Evolutionary conservation across 2,329 filamentous ascomycete genomes (phyloP).

Genomic region (Hansfordia pulvinata): DNA sequence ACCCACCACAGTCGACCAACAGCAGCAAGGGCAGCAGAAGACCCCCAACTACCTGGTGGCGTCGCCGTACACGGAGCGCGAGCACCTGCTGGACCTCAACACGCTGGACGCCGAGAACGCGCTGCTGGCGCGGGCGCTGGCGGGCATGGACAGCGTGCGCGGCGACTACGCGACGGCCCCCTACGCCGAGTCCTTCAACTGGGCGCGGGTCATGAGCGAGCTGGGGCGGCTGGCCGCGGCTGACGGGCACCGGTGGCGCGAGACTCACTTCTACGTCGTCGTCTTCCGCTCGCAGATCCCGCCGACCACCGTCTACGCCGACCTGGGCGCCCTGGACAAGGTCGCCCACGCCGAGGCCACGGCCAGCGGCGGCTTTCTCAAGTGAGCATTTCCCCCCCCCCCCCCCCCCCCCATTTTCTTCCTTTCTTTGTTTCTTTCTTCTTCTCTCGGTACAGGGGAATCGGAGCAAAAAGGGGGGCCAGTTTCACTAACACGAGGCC

Average conservation of each 20-base stretch:
- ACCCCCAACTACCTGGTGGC: slow-evolving; percentile 36
- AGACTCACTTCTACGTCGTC: slow-evolving; percentile 66
- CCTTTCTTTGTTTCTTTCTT: too few relatives aligned
- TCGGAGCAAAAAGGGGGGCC: too few relatives aligned
- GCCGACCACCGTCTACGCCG: slow-evolving; percentile 48
- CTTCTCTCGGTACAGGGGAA: too few relatives aligned
- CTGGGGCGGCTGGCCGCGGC: slow-evolving; percentile 36
- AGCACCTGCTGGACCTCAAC: slow-evolving; percentile 61
- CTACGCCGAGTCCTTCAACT: slow-evolving; percentile 69
- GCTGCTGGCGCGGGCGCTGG: slow-evolving; percentile 60
- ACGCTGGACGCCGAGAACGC: slow-evolving; percentile 51
- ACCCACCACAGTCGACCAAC: too few relatives aligned
- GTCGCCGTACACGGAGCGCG: slow-evolving; percentile 61
- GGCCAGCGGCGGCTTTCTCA: slow-evolving; percentile 67
- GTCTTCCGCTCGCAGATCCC: slow-evolving; percentile 68
- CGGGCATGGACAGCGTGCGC: slow-evolving; percentile 45
- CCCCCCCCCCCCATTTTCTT: too few relatives aligned
- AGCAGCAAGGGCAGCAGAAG: slow-evolving; percentile 1
- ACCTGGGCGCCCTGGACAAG: slow-evolving; percentile 62
- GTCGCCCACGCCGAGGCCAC: slow-evolving; percentile 71
- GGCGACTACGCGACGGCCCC: slow-evolving; percentile 63
- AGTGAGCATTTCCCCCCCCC: slow-evolving; percentile 32
- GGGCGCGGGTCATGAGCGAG: slow-evolving; percentile 45
- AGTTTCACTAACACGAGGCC: too few relatives aligned
- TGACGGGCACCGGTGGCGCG: slow-evolving; percentile 40